Evolutionary conservation across 2,329 filamentous ascomycete species (phyloP).

Genomic region (Aspergillus ochraceoroseus): DNA sequence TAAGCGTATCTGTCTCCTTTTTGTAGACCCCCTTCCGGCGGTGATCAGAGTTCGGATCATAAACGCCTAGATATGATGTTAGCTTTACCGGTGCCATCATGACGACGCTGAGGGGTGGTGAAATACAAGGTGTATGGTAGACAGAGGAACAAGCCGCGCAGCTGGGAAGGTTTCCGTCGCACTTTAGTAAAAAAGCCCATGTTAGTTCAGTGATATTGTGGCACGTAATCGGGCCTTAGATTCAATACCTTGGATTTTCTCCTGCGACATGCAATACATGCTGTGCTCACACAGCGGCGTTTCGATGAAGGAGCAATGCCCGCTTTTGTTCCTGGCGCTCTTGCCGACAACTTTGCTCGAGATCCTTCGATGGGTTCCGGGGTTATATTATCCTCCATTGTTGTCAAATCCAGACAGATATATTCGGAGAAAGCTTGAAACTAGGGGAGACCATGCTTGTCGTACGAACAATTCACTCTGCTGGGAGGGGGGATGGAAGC

Average conservation of each 20-base stretch:
- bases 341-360: constrained; percentile 19
- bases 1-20: constrained; percentile 82
- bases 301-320: constrained; percentile 46
- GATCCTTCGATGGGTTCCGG: constrained; percentile 15
- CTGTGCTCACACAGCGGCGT: constrained; percentile 75
- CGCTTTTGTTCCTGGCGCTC: constrained; percentile 30
- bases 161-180: constrained; percentile 83
- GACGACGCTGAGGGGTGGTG: background rate
- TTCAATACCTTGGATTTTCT: constrained; percentile 65
- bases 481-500: constrained; percentile 2
- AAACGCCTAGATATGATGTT: constrained; percentile 63
- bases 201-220: constrained; percentile 7
- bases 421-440: constrained; percentile 19
- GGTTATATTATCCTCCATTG: constrained; percentile 20
- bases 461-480: constrained; percentile 9
- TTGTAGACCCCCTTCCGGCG: constrained; percentile 95
- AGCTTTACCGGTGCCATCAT: constrained; percentile 5
- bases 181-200: constrained; percentile 48
- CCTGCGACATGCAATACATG: constrained; percentile 72
- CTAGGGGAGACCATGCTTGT: constrained; percentile 24
- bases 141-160: constrained; percentile 96
- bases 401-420: constrained; percentile 27
- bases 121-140: constrained; percentile 54
- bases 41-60: constrained; percentile 94
- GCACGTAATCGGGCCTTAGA: constrained; percentile 1